Evolutionary conservation across 2,329 filamentous ascomycete genomes (phyloP).

Genomic region (Zymoseptoria ardabiliae): DNA sequence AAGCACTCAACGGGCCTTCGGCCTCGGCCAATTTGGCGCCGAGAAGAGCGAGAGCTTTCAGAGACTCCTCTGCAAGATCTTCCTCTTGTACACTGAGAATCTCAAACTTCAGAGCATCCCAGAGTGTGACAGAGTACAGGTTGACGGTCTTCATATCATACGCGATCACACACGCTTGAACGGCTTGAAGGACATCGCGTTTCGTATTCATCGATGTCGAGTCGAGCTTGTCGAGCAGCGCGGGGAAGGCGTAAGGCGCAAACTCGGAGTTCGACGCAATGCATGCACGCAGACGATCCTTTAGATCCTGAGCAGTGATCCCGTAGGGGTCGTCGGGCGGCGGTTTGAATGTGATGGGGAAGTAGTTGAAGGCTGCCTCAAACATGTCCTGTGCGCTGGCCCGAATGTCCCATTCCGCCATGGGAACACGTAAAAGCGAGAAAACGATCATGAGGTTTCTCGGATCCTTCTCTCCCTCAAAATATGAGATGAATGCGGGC

Average conservation of each 20-base stretch:
- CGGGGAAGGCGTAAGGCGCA: slow-evolving; percentile 60
- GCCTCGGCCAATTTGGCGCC: slow-evolving; percentile 47
- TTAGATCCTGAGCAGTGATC: slow-evolving; percentile 62
- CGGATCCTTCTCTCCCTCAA: slow-evolving; percentile 62
- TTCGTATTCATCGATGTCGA: slow-evolving; percentile 63
- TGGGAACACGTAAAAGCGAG: slow-evolving; percentile 58
- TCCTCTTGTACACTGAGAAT: slow-evolving; percentile 61
- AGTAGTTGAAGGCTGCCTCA: slow-evolving; percentile 65
- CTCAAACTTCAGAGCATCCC: slow-evolving; percentile 64
- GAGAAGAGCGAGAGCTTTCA: slow-evolving; percentile 49
- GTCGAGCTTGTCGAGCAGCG: slow-evolving; percentile 61
- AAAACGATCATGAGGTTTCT: slow-evolving; percentile 65
- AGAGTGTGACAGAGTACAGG: slow-evolving; percentile 57
- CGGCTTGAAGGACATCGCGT: slow-evolving; percentile 58
- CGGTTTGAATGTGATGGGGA: slow-evolving; percentile 63
- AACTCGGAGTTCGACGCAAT: slow-evolving; percentile 56
- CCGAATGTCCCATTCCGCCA: slow-evolving; percentile 60
- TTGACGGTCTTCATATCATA: slow-evolving; percentile 55
- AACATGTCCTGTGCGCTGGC: slow-evolving; percentile 56
- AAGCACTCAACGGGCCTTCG: slow-evolving; percentile 44
- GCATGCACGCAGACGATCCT: slow-evolving; percentile 56
- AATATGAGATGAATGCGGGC: slow-evolving; percentile 55
- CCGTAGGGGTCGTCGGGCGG: slow-evolving; percentile 63
- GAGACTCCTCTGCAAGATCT: slow-evolving; percentile 53
- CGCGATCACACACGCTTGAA: slow-evolving; percentile 51